Base-by-base conservation (phyloP, 768 basidiomycete genomes). In the Trametes cubensis region DNA sequence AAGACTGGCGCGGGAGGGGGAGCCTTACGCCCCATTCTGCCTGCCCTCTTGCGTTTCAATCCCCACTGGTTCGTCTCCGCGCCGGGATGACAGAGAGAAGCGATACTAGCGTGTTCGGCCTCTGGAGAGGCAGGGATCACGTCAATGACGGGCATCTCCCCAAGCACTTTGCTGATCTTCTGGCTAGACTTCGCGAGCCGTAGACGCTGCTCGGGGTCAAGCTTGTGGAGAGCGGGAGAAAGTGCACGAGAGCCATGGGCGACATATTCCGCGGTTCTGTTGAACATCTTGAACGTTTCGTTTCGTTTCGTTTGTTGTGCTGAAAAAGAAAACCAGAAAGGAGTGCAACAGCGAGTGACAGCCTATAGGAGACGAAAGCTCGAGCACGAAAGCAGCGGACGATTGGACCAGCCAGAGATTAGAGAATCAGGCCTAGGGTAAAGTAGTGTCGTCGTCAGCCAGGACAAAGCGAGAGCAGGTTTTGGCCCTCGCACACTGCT, bases 141-240 rank as follows among this genome's bases (percentile, higher is more conserved):
- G 47, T 67, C 66, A 26, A 65, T 52, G 55, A 60, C 25, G 41
- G 61, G 63, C 30, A 51, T 61, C 23, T 59, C 55, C 6, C 63
- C 63, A 15, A 65, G 52, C 34, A 67, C 21, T 44, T 60, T 47
- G 25, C 55, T 61, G 47, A 65, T 48, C 55, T 67, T 67, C 58
- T 63, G 61, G 52, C 63, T 60, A 3, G 66, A 62, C 58, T 58
- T 65, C 17, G 59, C 55, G 23, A 65, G 52, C 14, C 61, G 55
- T 26, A 48, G 41, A 41, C 63, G 61, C 51, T 64, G 61, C 61
- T 62, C 58, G 30, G 60, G 58, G 40, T 62, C 63, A 52, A 67
- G 62, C 52, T 50, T 61, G 48, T 60, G 53, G n/a, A 62, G 53
- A 3, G 48, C 51, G 4, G 62, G 66, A 38, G 58, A 60, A 23